A percentile compares a stretch with the other conserved stretches of the same genome.
phyloP scores from a whole-genome alignment of 2,329 filamentous ascomycete genomes.

The Verticillium dahliae region DNA sequence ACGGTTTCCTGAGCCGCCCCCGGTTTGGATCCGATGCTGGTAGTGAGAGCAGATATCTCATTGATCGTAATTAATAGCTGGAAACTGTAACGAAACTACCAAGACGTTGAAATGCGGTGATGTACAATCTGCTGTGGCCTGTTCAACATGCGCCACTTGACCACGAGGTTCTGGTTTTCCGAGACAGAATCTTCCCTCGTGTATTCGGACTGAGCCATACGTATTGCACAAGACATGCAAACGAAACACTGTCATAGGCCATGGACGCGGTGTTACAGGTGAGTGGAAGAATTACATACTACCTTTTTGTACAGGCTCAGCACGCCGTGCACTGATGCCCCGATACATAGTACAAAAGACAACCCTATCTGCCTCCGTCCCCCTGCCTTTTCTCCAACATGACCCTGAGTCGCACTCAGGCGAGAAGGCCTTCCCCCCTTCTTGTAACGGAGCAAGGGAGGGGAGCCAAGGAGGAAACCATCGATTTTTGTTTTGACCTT shows the following conservation, averaged over 20 bases:
- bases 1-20: neutral
- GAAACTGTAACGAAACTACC: neutral
- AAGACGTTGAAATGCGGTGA: neutral
- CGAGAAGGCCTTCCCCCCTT: neutral
- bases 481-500: neutral
- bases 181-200: too few species aligned
- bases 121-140: too few species aligned
- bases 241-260: neutral
- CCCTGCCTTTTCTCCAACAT: neutral
- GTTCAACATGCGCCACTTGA: too few species aligned
- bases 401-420: neutral
- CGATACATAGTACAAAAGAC: neutral
- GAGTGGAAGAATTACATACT: conserved; percentile 4
- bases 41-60: neutral
- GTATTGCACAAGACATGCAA: too few species aligned
- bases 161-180: too few species aligned
- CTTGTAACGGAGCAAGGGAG: neutral
- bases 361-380: neutral
- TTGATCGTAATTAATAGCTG: conserved; percentile 1
- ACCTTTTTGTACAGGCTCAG: neutral
- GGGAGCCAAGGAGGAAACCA: neutral
- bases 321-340: neutral
- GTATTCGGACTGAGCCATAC: too few species aligned
- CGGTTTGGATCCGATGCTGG: neutral
- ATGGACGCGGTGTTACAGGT: neutral